Conservation (phyloP, 2,329 filamentous ascomycete species). For the Fusarium sp. region DNA sequence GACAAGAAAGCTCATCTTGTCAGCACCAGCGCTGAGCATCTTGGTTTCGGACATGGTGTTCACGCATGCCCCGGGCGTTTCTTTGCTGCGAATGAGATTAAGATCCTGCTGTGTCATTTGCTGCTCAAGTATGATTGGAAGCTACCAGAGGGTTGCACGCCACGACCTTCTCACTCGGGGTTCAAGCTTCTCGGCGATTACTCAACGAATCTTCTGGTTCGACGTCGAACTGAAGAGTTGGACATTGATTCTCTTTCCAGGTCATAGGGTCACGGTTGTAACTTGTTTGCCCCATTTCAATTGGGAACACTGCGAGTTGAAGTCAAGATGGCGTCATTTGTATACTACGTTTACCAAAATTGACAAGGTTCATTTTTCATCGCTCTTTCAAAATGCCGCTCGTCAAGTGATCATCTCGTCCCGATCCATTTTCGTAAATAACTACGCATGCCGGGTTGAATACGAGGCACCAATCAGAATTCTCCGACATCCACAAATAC, state of each 20-base stretch:
- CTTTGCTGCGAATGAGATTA: constrained; percentile 62
- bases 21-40: constrained; percentile 57
- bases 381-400: background rate
- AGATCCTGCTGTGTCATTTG: constrained; percentile 60
- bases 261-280: rapidly evolving
- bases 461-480: background rate
- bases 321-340: background rate
- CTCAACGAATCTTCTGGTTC: background rate
- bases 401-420: background rate
- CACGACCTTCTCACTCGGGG: rapidly evolving
- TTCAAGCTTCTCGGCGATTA: background rate
- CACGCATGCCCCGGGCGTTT: constrained; percentile 64
- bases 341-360: background rate
- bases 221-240: background rate
- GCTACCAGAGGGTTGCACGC: background rate
- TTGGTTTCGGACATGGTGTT: constrained; percentile 63
- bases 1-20: constrained; percentile 52
- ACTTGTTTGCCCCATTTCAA: too few species aligned
- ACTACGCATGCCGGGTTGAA: background rate
- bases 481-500: background rate
- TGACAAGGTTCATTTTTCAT: background rate
- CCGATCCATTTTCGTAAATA: background rate
- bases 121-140: constrained; percentile 58
- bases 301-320: background rate
- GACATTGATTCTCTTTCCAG: background rate